These are phyloP conservation scores for Zygoascus hellenicus DNA, from an alignment of 1,139 yeast genomes.

Conservation along the genomic window DNA sequence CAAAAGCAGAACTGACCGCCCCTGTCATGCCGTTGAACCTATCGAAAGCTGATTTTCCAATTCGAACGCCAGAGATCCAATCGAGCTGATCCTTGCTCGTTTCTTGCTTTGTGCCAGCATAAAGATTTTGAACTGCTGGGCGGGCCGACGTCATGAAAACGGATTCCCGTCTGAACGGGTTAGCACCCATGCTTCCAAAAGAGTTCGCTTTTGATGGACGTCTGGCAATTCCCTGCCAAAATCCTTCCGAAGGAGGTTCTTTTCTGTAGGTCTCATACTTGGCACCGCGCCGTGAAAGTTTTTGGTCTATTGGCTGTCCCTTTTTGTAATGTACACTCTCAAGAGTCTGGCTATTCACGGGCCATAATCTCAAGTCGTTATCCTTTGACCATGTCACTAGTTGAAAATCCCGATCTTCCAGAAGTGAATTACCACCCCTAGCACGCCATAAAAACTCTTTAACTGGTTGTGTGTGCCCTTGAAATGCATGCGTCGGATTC, in stretches of 20 bases:
- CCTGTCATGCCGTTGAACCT: constrained; percentile 15
- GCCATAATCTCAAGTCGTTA: constrained; percentile 80
- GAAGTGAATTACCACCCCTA: constrained; percentile 42
- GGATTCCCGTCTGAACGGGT: constrained; percentile 1
- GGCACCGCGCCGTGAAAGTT: constrained; percentile 39
- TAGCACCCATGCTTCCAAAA: not conserved
- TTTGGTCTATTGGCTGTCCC: constrained; percentile 36
- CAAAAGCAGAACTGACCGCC: constrained; percentile 28
- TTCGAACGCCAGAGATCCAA: constrained; percentile 92
- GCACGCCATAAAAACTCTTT: constrained; percentile 86
- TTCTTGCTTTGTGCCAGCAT: constrained; percentile 15
- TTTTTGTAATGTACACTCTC: constrained; percentile 51
- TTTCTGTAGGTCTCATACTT: constrained; percentile 46
- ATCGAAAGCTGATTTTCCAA: constrained; percentile 48
- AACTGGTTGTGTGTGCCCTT: constrained; percentile 80
- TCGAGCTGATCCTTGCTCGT: constrained; percentile 58
- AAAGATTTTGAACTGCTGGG: constrained; percentile 21
- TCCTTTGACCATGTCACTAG: constrained; percentile 94
- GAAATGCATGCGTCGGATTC: constrained; percentile 56
- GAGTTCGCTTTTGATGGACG: constrained; percentile 5
- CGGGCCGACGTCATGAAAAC: constrained; percentile 34
- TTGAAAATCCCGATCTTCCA: constrained; percentile 76
- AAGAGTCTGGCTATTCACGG: constrained; percentile 55
- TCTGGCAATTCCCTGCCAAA: constrained; percentile 2
- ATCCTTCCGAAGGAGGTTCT: constrained; percentile 40